Percentiles rank a stretch among this genome's conserved stretches.
These are phyloP conservation scores for Blastomyces emzantsi DNA, from an alignment of 2,329 filamentous ascomycete genomes.

Conservation along the genomic window DNA sequence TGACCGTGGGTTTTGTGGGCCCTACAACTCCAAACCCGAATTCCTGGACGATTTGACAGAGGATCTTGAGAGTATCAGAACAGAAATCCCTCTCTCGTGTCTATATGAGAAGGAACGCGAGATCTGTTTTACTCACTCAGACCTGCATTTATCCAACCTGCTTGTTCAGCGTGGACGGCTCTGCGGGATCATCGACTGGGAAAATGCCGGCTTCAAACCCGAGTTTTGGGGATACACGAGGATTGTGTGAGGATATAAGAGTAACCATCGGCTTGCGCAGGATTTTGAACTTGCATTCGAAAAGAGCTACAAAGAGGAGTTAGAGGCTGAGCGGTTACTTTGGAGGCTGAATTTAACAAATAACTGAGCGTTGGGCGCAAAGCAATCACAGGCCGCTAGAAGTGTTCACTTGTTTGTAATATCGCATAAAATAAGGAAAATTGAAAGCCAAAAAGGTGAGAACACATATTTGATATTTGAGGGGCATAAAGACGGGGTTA, in stretches of 20 bases:
- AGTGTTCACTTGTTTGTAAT: too few relatives aligned
- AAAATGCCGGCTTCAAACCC: slow-evolving; percentile 15
- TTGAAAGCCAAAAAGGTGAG: too few relatives aligned
- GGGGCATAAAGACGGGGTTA: too few relatives aligned
- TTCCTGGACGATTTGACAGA: slow-evolving; percentile 11
- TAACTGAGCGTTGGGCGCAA: too few relatives aligned
- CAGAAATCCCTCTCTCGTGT: slow-evolving; percentile 3
- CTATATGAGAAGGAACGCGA: slow-evolving; percentile 10
- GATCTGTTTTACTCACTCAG: slow-evolving; percentile 11
- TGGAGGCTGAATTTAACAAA: neutral
- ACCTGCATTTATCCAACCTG: slow-evolving; percentile 14
- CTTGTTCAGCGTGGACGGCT: slow-evolving; percentile 12
- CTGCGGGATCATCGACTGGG: slow-evolving; percentile 14
- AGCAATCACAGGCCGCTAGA: too few relatives aligned
- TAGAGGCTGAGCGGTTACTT: neutral
- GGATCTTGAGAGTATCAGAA: neutral
- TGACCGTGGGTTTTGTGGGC: slow-evolving; percentile 7
- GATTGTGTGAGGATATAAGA: slow-evolving; percentile 7
- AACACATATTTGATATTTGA: too few relatives aligned
- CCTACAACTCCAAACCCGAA: slow-evolving; percentile 9
- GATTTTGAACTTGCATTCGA: neutral
- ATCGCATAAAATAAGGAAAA: too few relatives aligned
- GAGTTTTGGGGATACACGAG: slow-evolving; percentile 16
- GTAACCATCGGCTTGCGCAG: neutral
- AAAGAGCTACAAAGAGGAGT: neutral